Evolutionary conservation across 352 stramenopile genomes (phyloP).

Genomic region (Blastocystis sp.): DNA sequence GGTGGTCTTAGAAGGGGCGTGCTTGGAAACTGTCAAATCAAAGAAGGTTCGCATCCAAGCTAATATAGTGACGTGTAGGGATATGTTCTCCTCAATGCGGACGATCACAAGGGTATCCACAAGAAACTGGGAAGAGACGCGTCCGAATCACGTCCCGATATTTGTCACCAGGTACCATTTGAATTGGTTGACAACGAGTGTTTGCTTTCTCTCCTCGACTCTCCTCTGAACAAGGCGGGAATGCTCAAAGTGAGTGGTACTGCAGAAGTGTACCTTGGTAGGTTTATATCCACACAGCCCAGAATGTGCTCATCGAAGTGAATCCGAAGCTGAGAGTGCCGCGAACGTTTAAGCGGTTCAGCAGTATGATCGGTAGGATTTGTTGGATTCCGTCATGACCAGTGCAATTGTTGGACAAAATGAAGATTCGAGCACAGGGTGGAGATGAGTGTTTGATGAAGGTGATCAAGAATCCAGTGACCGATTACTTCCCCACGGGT

Average conservation of each 20-base stretch:
- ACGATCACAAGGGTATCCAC: slow-evolving; percentile 91
- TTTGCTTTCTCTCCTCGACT: slow-evolving; percentile 91
- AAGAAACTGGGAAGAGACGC: slow-evolving; percentile 87
- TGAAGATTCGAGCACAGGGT: slow-evolving; percentile 95
- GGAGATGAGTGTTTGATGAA: slow-evolving; percentile 81
- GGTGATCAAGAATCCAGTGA: slow-evolving; percentile 98
- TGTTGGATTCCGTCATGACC: slow-evolving; percentile 63
- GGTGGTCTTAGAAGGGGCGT: slow-evolving; percentile 89
- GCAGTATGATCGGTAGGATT: slow-evolving; percentile 78
- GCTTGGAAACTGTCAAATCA: slow-evolving; percentile 96
- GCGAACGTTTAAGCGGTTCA: slow-evolving; percentile 94
- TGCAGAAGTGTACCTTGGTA: not conserved
- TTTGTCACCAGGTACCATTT: slow-evolving; percentile 78
- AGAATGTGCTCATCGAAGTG: slow-evolving; percentile 92
- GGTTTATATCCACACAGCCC: slow-evolving; percentile 86
- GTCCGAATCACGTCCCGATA: slow-evolving; percentile 89
- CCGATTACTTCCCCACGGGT: slow-evolving; percentile 86
- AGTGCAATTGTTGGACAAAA: slow-evolving; percentile 98
- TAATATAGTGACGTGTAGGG: slow-evolving; percentile 61
- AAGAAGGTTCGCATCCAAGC: slow-evolving; percentile 67
- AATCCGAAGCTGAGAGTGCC: slow-evolving; percentile 93
- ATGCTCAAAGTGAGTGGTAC: slow-evolving; percentile 74
- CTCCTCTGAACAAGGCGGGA: slow-evolving; percentile 93
- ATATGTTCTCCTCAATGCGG: slow-evolving; percentile 97
- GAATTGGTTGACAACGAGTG: slow-evolving; percentile 65